Percentiles rank a stretch among this genome's conserved stretches.
phyloP scores from a whole-genome alignment of 202 grass and related monocot species.

The Setaria viridis region DNA sequence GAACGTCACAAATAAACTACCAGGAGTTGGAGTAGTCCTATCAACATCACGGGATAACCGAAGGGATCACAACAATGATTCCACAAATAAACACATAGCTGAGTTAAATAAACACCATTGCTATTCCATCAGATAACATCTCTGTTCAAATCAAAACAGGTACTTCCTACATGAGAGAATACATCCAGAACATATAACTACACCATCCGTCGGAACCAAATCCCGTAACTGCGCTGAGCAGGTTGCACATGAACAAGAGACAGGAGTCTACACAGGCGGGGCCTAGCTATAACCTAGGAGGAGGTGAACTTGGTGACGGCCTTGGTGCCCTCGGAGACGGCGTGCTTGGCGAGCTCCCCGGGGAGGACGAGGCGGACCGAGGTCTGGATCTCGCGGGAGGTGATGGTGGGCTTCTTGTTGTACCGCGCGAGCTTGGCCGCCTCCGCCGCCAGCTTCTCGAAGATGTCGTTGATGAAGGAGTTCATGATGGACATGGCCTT shows the following conservation, averaged over 20 bases:
- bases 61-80: not conserved
- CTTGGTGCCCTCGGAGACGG: slow-evolving; percentile 16
- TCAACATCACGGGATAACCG: not conserved
- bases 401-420: slow-evolving; percentile 31
- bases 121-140: not conserved
- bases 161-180: not conserved
- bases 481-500: slow-evolving; percentile 31
- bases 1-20: not conserved
- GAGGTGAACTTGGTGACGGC: slow-evolving; percentile 30
- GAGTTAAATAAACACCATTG: not conserved
- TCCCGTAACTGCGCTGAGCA: not conserved
- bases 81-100: not conserved
- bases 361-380: not conserved
- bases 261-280: not conserved
- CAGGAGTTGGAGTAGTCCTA: not conserved
- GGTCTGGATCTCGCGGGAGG: slow-evolving; percentile 21
- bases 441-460: slow-evolving; percentile 6
- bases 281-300: not conserved
- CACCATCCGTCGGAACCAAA: not conserved
- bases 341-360: slow-evolving; percentile 27
- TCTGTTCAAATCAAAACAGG: not conserved
- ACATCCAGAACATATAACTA: not conserved
- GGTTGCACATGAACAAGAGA: not conserved
- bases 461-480: slow-evolving; percentile 31
- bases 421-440: slow-evolving; percentile 21